These are phyloP conservation scores for Nothopassalora personata DNA, from an alignment of 2,329 filamentous ascomycete genomes.

Conservation along the genomic window DNA sequence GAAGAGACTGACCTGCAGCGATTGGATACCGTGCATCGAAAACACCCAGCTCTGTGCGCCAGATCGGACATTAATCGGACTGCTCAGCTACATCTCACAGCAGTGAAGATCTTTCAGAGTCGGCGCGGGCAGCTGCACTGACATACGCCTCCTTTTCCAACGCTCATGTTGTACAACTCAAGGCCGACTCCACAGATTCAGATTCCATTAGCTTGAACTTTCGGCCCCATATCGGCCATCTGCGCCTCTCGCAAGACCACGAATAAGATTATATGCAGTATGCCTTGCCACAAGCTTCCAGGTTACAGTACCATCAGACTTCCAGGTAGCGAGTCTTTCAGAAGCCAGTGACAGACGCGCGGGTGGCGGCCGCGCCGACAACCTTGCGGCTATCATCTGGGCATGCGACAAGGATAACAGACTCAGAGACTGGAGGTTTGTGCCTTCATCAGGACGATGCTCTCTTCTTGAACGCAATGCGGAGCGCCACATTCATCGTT, in stretches of 20 bases:
- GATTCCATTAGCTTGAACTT: constrained; percentile 20
- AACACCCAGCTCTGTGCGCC: constrained; percentile 11
- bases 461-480: neutral
- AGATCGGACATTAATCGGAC: constrained; percentile 19
- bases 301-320: constrained; percentile 6
- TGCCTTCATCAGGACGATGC: neutral
- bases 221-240: constrained; percentile 15
- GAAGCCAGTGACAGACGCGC: neutral
- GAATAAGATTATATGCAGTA: neutral
- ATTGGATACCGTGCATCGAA: constrained; percentile 22
- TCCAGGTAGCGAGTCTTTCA: constrained; percentile 1
- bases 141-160: constrained; percentile 26
- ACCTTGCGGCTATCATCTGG: constrained; percentile 2
- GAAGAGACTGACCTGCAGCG: neutral
- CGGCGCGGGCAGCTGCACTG: constrained; percentile 21
- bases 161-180: constrained; percentile 16
- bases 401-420: neutral
- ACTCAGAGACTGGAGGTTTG: neutral
- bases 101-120: constrained; percentile 15
- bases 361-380: constrained; percentile 15
- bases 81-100: constrained; percentile 14
- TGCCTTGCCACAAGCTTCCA: neutral
- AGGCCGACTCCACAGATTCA: constrained; percentile 16
- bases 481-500: neutral
- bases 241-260: neutral